These are phyloP conservation scores for Hanseniaspora meyeri DNA, from an alignment of 805 yeast species.

Conservation along the genomic window DNA sequence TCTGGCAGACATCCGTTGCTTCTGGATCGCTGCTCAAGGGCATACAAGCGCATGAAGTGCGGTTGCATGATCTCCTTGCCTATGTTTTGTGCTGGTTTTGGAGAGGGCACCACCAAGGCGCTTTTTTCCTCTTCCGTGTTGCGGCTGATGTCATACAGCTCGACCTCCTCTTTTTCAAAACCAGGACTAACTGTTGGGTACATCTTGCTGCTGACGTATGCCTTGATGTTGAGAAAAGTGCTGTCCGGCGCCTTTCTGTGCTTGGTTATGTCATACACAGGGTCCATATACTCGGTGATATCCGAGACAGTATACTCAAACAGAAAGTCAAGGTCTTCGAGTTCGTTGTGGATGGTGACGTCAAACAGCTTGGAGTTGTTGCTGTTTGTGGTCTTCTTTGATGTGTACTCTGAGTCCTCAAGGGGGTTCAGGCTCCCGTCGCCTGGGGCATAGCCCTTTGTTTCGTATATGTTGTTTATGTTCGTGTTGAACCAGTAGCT, in stretches of 20 bases:
- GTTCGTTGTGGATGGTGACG: constrained; percentile 17
- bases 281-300: constrained; percentile 17
- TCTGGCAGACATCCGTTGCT: constrained; percentile 22
- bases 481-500: constrained; percentile 11
- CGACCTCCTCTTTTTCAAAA: neutral
- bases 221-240: neutral
- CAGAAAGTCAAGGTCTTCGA: constrained; percentile 22
- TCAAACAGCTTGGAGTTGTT: constrained; percentile 9
- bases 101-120: neutral
- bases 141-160: neutral
- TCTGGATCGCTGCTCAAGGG: constrained; percentile 22
- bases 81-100: neutral
- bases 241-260: neutral
- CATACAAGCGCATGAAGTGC: constrained; percentile 24
- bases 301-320: constrained; percentile 18
- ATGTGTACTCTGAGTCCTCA: neutral
- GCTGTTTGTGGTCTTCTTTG: neutral
- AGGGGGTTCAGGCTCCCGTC: neutral
- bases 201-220: neutral
- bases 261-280: constrained; percentile 18
- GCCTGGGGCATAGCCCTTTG: neutral
- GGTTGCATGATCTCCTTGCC: constrained; percentile 23
- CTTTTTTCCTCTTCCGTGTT: neutral
- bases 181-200: too few relatives aligned
- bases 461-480: neutral